Percentiles rank a stretch among this genome's conserved stretches.
Conservation (phyloP, 1,284 basidiomycete species). For the Trichosporon ovoides region DNA sequence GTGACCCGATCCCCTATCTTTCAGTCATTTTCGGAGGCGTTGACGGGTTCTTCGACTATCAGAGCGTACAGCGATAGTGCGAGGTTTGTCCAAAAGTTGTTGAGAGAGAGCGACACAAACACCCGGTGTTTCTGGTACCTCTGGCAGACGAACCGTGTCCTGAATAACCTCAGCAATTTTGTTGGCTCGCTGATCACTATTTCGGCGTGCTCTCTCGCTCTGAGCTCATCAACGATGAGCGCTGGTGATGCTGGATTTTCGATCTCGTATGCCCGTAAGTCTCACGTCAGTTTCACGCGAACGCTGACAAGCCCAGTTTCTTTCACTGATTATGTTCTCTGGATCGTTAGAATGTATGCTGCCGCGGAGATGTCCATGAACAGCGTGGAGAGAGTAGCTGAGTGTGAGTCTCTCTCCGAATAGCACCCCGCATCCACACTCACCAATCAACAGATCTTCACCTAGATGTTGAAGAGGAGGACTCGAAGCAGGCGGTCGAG, state of each 20-base stretch:
- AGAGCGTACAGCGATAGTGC: slow-evolving; percentile 53
- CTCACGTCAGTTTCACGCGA: no score
- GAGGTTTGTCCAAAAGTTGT: slow-evolving; percentile 50
- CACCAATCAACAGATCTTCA: slow-evolving; percentile 37
- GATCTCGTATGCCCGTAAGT: slow-evolving; percentile 42
- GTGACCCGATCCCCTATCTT: slow-evolving; percentile 56
- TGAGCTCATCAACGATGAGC: slow-evolving; percentile 42
- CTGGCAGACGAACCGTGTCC: slow-evolving; percentile 51
- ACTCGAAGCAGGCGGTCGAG: slow-evolving; percentile 42
- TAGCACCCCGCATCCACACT: neutral
- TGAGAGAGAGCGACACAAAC: slow-evolving; percentile 51
- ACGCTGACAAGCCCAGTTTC: slow-evolving; percentile 29
- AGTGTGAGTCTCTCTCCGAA: slow-evolving; percentile 39
- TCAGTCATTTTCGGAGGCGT: slow-evolving; percentile 52
- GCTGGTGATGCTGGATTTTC: slow-evolving; percentile 47
- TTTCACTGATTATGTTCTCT: slow-evolving; percentile 51
- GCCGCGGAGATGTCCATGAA: slow-evolving; percentile 50
- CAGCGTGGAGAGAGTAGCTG: slow-evolving; percentile 52
- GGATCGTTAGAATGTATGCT: slow-evolving; percentile 51
- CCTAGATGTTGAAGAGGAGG: slow-evolving; percentile 51
- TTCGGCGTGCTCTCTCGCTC: slow-evolving; percentile 49
- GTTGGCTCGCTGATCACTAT: slow-evolving; percentile 51
- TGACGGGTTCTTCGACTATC: slow-evolving; percentile 52
- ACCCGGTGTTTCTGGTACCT: slow-evolving; percentile 48
- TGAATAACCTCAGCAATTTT: slow-evolving; percentile 50